Percentiles rank a stretch among this genome's conserved stretches.
phyloP scores from a whole-genome alignment of 169 alveolate genomes.

The Babesia ovata region DNA sequence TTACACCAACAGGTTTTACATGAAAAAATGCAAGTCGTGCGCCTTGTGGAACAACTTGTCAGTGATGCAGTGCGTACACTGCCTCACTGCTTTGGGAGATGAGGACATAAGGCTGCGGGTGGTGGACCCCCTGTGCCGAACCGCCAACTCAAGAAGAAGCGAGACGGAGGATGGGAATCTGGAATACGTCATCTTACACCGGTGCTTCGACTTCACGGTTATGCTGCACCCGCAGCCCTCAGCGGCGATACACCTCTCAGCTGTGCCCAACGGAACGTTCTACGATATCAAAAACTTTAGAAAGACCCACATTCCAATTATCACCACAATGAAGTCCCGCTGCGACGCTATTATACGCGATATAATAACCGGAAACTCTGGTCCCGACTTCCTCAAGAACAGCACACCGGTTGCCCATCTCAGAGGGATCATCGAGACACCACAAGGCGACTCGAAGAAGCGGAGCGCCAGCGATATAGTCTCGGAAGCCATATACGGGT shows the following conservation, averaged over 20 bases:
- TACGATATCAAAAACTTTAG: constrained; percentile 70
- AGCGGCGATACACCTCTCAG: constrained; percentile 59
- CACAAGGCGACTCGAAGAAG: neutral
- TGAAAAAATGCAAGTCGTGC: constrained; percentile 61
- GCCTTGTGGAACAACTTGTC: constrained; percentile 44
- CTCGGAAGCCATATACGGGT: constrained; percentile 44
- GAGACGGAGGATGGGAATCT: neutral
- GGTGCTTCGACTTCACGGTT: constrained; percentile 66
- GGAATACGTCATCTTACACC: constrained; percentile 5
- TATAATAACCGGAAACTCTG: constrained; percentile 11
- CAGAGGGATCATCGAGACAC: neutral
- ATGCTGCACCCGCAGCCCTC: constrained; percentile 51
- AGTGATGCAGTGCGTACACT: constrained; percentile 43
- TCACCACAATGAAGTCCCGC: constrained; percentile 38
- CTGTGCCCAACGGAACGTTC: constrained; percentile 69
- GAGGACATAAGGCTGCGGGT: constrained; percentile 50
- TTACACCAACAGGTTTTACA: constrained; percentile 62
- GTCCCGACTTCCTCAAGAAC: constrained; percentile 11
- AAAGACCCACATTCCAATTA: constrained; percentile 43
- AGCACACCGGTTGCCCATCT: constrained; percentile 3
- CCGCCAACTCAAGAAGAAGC: constrained; percentile 37
- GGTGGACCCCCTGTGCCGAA: constrained; percentile 52
- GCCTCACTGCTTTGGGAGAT: constrained; percentile 50
- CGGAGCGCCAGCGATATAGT: neutral
- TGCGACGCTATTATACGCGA: constrained; percentile 29